These are phyloP conservation scores for Globisporangium lucens DNA, from an alignment of 352 stramenopile genomes.

Conservation along the genomic window DNA sequence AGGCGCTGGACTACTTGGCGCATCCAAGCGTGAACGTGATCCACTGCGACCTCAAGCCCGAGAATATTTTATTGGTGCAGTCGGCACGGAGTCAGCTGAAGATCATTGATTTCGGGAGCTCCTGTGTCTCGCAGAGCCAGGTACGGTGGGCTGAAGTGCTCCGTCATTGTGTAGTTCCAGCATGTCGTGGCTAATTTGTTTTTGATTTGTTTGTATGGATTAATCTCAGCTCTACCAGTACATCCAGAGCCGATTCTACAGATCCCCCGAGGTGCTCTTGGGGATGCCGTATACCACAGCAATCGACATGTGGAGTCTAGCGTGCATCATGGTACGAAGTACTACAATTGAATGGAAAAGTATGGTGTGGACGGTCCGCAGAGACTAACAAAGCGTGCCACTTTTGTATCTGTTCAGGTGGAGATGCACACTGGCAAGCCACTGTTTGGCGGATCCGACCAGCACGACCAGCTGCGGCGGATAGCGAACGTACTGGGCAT, in stretches of 20 bases:
- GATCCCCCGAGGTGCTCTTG: conserved; percentile 85
- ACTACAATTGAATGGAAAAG: neutral
- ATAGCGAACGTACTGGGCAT: conserved; percentile 96
- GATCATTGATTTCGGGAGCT: conserved; percentile 99
- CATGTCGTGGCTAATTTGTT: neutral
- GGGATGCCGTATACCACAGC: conserved; percentile 77
- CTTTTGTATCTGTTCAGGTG: conserved; percentile 19
- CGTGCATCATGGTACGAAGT: conserved; percentile 63
- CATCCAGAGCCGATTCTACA: conserved; percentile 98
- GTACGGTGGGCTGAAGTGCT: conserved; percentile 20
- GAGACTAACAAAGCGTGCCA: neutral
- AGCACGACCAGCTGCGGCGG: conserved; percentile 96
- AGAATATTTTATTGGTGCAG: conserved; percentile 97
- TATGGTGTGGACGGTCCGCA: neutral
- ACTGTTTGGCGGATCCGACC: conserved; percentile 95
- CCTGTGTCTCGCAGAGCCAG: conserved; percentile 92
- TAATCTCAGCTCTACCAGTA: conserved; percentile 93
- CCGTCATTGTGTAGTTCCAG: too few relatives aligned
- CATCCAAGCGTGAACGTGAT: conserved; percentile 95
- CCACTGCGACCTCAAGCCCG: conserved; percentile 99
- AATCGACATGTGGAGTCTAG: conserved; percentile 91
- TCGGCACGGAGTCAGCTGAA: conserved; percentile 96
- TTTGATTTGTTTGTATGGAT: neutral
- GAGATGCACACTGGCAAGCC: conserved; percentile 98
- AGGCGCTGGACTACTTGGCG: conserved; percentile 85